Conservation (phyloP, 805 yeast species). For the Monosporozyma solicola region DNA sequence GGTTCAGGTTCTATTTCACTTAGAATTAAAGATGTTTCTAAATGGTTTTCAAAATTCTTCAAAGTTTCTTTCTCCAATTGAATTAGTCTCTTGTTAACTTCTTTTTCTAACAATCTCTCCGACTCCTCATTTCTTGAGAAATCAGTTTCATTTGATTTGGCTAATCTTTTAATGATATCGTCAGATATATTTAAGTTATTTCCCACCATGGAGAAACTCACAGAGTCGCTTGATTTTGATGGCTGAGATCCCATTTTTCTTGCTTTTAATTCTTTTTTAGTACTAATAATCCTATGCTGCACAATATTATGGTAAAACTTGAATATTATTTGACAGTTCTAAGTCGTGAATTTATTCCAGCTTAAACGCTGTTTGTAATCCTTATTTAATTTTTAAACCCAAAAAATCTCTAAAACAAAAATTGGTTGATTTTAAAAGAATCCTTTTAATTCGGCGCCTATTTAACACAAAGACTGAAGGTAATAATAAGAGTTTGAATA, state of each 20-base stretch:
- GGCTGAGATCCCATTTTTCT: conserved; percentile 47
- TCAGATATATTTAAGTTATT: conserved; percentile 64
- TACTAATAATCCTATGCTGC: not conserved
- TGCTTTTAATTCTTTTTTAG: not conserved
- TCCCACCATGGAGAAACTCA: conserved; percentile 21
- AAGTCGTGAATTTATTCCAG: not conserved
- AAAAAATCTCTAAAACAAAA: not conserved
- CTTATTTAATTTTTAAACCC: not conserved
- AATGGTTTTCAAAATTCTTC: conserved; percentile 41
- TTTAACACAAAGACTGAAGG: not conserved
- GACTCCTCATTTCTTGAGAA: conserved; percentile 63
- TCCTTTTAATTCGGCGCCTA: not conserved
- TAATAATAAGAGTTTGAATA: not conserved
- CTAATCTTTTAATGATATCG: conserved; percentile 54
- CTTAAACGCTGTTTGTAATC: not conserved
- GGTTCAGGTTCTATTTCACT: conserved; percentile 27
- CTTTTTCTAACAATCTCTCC: conserved; percentile 55
- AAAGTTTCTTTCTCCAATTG: conserved; percentile 46
- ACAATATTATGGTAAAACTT: not conserved
- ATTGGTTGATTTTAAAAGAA: not conserved
- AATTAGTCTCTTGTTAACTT: conserved; percentile 50
- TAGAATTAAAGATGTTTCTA: conserved; percentile 34
- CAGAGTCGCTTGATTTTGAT: conserved; percentile 44
- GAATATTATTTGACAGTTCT: not conserved
- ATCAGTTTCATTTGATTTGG: conserved; percentile 55